Conservation (phyloP, 768 basidiomycete species). For the Boletus pseudo-olivaceus region DNA sequence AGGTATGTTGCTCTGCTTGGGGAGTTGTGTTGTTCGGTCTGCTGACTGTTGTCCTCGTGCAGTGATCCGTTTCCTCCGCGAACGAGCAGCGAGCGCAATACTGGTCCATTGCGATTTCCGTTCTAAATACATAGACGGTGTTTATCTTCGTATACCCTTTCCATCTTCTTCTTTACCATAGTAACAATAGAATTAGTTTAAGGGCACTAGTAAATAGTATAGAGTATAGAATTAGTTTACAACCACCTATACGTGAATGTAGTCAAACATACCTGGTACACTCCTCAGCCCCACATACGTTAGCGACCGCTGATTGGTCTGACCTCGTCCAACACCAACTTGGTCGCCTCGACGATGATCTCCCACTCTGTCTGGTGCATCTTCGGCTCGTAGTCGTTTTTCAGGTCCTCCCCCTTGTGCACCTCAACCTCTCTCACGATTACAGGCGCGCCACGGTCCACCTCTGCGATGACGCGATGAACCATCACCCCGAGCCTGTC, state of each 20-base stretch:
- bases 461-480: slow-evolving; percentile 88
- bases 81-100: slow-evolving; percentile 10
- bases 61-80: slow-evolving; percentile 19
- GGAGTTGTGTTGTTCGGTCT: not conserved
- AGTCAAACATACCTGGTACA: slow-evolving; percentile 9
- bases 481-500: slow-evolving; percentile 84
- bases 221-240: slow-evolving; percentile 20
- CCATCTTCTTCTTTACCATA: slow-evolving; percentile 2
- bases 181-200: slow-evolving; percentile 16
- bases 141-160: not conserved
- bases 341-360: slow-evolving; percentile 85
- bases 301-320: slow-evolving; percentile 19
- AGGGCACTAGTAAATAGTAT: slow-evolving; percentile 10
- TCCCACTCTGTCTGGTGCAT: slow-evolving; percentile 86
- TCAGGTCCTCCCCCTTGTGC: slow-evolving; percentile 67
- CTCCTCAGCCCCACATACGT: not conserved
- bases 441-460: slow-evolving; percentile 88
- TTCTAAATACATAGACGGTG: slow-evolving; percentile 19
- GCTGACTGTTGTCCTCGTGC: not conserved
- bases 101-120: slow-evolving; percentile 25
- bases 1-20: slow-evolving; percentile 11
- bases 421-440: slow-evolving; percentile 78
- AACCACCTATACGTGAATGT: not conserved
- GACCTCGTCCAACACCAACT: slow-evolving; percentile 58
- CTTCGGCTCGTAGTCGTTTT: slow-evolving; percentile 58